Evolutionary conservation across 768 basidiomycete genomes (phyloP).

Genomic region (Boletus subcaerulescens): DNA sequence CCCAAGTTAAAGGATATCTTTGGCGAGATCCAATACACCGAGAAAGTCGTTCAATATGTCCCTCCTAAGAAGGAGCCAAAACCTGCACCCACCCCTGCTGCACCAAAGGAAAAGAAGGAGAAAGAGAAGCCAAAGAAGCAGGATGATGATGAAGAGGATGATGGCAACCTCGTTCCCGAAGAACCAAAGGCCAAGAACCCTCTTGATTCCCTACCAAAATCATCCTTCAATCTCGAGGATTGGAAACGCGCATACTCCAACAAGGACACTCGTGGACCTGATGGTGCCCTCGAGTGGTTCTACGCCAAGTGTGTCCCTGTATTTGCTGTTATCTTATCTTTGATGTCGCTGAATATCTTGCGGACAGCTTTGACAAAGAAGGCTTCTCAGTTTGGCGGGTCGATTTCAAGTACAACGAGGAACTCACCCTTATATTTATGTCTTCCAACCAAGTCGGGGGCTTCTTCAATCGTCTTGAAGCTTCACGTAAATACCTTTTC

Average conservation of each 20-base stretch:
- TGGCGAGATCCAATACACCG: constrained; percentile 55
- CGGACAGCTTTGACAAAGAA: constrained; percentile 72
- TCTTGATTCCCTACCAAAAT: constrained; percentile 86
- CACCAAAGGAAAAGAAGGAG: constrained; percentile 57
- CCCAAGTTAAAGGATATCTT: constrained; percentile 68
- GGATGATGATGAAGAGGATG: constrained; percentile 69
- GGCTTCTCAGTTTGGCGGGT: constrained; percentile 91
- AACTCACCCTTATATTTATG: constrained; percentile 92
- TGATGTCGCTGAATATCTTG: constrained; percentile 1
- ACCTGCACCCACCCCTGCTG: constrained; percentile 38
- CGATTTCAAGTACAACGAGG: constrained; percentile 96
- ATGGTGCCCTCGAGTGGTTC: constrained; percentile 91
- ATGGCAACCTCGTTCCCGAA: constrained; percentile 65
- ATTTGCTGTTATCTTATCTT: background rate
- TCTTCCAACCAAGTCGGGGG: constrained; percentile 91
- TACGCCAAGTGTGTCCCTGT: constrained; percentile 72
- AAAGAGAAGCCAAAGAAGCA: constrained; percentile 60
- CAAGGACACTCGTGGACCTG: constrained; percentile 87
- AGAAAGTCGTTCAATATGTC: constrained; percentile 67
- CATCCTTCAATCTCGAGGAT: constrained; percentile 86
- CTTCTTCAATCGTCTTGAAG: constrained; percentile 98
- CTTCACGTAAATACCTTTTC: constrained; percentile 94
- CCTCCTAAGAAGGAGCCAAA: constrained; percentile 73
- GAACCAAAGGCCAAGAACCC: constrained; percentile 96
- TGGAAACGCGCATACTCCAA: constrained; percentile 99